These are phyloP conservation scores for Podila clonocystis DNA, from an alignment of 192 early-diverging fungal genomes.

Conservation along the genomic window DNA sequence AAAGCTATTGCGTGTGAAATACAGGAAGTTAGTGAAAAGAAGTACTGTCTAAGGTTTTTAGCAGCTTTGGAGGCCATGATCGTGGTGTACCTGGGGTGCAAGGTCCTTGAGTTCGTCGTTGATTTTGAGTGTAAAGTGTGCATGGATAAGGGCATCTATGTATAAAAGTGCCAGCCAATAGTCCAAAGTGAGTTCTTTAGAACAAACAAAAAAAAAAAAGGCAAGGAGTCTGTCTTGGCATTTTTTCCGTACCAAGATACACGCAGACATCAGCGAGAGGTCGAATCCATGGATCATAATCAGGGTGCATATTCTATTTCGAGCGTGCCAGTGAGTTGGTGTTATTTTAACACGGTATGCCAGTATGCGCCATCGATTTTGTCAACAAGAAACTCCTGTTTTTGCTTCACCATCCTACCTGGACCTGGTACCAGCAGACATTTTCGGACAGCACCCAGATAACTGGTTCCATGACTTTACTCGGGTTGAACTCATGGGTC, in stretches of 20 bases:
- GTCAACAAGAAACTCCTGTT: background rate
- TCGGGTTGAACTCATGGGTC: slow-evolving; percentile 24
- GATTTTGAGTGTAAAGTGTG: background rate
- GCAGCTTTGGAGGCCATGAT: background rate
- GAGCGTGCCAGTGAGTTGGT: background rate
- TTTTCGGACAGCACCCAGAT: slow-evolving; percentile 24
- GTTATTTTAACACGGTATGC: background rate
- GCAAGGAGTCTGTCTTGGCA: background rate
- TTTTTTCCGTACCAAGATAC: slow-evolving; percentile 1
- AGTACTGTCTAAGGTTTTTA: too few species aligned
- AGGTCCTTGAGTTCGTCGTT: background rate
- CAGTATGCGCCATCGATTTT: background rate
- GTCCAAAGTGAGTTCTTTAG: too few species aligned
- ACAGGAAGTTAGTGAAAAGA: background rate
- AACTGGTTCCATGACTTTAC: background rate
- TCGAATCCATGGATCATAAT: slow-evolving; percentile 3
- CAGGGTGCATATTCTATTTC: background rate
- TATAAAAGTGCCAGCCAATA: too few species aligned
- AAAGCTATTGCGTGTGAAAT: background rate
- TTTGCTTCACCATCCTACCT: slow-evolving; percentile 12
- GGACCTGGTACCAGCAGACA: slow-evolving; percentile 34
- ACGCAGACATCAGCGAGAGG: background rate
- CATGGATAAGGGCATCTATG: slow-evolving; percentile 3
- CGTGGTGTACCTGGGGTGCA: background rate
- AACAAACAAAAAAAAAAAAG: background rate